These are phyloP conservation scores for Coemansia sp. DNA, from an alignment of 192 early-diverging fungal genomes.

Conservation along the genomic window DNA sequence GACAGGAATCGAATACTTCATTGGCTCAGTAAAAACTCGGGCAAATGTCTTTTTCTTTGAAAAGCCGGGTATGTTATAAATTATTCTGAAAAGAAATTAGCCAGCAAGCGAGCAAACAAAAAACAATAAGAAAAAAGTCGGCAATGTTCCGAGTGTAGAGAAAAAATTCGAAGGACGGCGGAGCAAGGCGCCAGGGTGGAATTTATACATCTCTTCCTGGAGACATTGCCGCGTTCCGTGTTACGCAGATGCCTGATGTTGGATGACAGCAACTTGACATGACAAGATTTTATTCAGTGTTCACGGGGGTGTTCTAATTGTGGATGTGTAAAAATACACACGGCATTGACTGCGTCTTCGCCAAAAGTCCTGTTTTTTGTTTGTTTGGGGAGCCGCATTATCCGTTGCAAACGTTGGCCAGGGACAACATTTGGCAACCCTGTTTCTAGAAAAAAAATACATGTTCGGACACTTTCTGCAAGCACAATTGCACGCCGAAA, in stretches of 20 bases:
- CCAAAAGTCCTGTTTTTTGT: slow-evolving; percentile 9
- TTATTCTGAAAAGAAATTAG: slow-evolving; percentile 7
- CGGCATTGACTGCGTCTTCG: not conserved
- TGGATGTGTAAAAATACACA: slow-evolving; percentile 28
- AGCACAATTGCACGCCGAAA: not conserved
- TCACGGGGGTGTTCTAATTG: slow-evolving; percentile 20
- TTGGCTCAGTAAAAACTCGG: slow-evolving; percentile 1
- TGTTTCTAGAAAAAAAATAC: slow-evolving; percentile 2
- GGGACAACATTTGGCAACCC: not conserved
- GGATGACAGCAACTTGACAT: not conserved
- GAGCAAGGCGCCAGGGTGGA: slow-evolving; percentile 1
- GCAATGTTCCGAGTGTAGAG: slow-evolving; percentile 14
- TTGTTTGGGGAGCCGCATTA: not conserved
- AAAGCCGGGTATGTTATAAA: slow-evolving; percentile 1
- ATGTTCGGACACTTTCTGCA: not conserved
- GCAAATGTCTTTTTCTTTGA: not conserved
- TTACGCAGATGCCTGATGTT: not conserved
- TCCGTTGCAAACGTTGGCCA: not conserved
- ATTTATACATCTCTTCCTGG: not conserved
- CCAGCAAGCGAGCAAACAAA: not conserved
- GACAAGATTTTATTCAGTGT: not conserved
- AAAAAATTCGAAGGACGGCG: not conserved
- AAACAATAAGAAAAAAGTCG: slow-evolving; percentile 15
- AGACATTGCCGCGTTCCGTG: not conserved
- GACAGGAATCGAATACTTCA: slow-evolving; percentile 20